phyloP scores from a whole-genome alignment of 176 grass and related monocot genomes.

The Lolium rigidum region DNA sequence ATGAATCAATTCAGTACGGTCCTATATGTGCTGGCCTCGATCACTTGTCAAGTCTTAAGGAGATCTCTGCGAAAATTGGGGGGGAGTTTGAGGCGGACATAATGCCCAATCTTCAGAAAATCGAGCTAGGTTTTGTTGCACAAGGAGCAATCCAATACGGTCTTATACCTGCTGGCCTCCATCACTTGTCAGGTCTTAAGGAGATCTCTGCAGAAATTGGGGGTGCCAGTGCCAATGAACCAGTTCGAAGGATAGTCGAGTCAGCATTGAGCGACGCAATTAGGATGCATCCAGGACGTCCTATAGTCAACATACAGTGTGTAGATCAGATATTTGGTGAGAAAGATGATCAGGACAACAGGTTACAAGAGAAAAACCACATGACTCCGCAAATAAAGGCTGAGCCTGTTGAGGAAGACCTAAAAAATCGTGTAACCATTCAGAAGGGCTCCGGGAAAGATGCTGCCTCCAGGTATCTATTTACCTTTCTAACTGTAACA shows the following conservation, averaged over 20 bases:
- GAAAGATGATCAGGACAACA: not conserved
- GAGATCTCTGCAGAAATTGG: slow-evolving; percentile 13
- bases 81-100: no score
- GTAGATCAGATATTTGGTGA: not conserved
- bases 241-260: not conserved
- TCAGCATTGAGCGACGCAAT: not conserved
- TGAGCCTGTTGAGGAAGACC: not conserved
- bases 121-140: not conserved
- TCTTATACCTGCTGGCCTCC: not conserved
- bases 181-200: not conserved
- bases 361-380: not conserved
- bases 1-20: not conserved
- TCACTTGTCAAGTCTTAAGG: not conserved
- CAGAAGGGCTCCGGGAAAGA: not conserved
- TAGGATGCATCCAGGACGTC: not conserved
- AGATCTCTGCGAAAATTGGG: not conserved
- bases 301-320: not conserved
- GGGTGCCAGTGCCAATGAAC: not conserved
- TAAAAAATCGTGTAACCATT: not conserved
- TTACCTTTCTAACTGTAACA: not conserved
- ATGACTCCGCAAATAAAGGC: not conserved
- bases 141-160: not conserved
- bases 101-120: not conserved
- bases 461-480: not conserved
- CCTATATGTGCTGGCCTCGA: not conserved